phyloP scores from a whole-genome alignment of 805 yeast species.

The Priceomyces castillae region DNA sequence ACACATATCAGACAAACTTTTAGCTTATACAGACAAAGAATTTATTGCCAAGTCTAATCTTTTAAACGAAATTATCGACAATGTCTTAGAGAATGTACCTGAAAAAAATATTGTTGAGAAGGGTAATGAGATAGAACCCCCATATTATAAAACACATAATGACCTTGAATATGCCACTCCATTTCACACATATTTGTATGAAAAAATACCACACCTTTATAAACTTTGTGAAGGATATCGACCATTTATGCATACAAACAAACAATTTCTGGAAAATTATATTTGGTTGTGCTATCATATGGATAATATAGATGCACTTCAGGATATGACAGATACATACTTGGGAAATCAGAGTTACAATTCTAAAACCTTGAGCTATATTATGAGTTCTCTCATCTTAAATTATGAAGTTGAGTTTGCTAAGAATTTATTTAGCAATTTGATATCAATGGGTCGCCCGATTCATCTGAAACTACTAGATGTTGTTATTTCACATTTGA shows the following conservation, averaged over 20 bases:
- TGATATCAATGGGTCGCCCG: constrained; percentile 20
- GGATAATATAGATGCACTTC: constrained; percentile 27
- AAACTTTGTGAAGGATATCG: constrained; percentile 20
- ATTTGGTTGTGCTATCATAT: constrained; percentile 37
- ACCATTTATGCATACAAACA: constrained; percentile 8
- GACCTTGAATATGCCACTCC: constrained; percentile 7
- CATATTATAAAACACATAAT: constrained; percentile 8
- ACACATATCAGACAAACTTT: constrained; percentile 3
- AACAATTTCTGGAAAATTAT: constrained; percentile 21
- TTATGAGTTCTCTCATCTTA: constrained; percentile 26
- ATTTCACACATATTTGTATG: constrained; percentile 14
- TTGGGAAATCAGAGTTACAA: constrained; percentile 18
- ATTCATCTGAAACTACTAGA: constrained; percentile 27
- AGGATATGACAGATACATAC: constrained; percentile 20
- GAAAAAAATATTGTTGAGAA: constrained; percentile 2
- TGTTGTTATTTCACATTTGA: constrained; percentile 21
- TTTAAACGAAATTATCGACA: constrained; percentile 9
- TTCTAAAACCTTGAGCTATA: constrained; percentile 26
- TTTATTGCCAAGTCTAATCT: constrained; percentile 6
- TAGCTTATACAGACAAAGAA: constrained; percentile 3
- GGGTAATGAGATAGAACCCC: constrained; percentile 12
- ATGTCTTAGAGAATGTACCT: constrained; percentile 10
- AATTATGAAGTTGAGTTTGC: constrained; percentile 35
- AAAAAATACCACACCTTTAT: constrained; percentile 21
- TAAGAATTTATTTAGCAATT: constrained; percentile 22